Percentiles rank a stretch among this genome's conserved stretches.
Conservation (phyloP, 768 basidiomycete species). For the Leccinum disarticulatum region DNA sequence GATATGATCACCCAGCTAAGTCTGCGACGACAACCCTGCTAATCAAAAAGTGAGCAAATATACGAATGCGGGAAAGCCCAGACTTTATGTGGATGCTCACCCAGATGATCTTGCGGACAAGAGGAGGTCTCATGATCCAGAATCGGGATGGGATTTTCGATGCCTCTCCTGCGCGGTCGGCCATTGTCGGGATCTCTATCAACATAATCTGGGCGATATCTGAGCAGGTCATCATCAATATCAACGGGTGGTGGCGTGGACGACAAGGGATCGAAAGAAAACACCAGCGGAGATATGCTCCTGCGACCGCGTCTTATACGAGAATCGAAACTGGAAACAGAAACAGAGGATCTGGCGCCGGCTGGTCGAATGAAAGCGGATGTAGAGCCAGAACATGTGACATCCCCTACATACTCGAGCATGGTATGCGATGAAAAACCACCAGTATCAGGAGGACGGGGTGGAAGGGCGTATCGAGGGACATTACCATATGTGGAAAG, state of each 20-base stretch:
- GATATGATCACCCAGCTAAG: too few species aligned
- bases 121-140: too few species aligned
- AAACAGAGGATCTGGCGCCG: constrained; percentile 10
- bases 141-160: constrained; percentile 3
- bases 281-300: constrained; percentile 28
- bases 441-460: constrained; percentile 20
- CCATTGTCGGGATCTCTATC: not conserved
- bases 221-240: constrained; percentile 17
- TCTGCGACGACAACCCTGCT: too few species aligned
- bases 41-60: too few species aligned
- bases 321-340: constrained; percentile 8
- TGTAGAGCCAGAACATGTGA: constrained; percentile 4
- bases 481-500: constrained; percentile 23
- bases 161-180: constrained; percentile 7
- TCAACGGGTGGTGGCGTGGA: constrained; percentile 11
- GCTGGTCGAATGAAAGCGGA: constrained; percentile 21
- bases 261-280: constrained; percentile 18
- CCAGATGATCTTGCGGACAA: too few species aligned
- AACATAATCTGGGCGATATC: constrained; percentile 10
- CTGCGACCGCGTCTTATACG: constrained; percentile 18
- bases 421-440: constrained; percentile 14
- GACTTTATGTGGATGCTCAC: too few species aligned
- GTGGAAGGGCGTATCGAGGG: constrained; percentile 19
- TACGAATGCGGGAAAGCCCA: too few species aligned
- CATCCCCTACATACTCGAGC: constrained; percentile 19